phyloP scores from a whole-genome alignment of 306 rosid genomes.

The Dryas drummondii region DNA sequence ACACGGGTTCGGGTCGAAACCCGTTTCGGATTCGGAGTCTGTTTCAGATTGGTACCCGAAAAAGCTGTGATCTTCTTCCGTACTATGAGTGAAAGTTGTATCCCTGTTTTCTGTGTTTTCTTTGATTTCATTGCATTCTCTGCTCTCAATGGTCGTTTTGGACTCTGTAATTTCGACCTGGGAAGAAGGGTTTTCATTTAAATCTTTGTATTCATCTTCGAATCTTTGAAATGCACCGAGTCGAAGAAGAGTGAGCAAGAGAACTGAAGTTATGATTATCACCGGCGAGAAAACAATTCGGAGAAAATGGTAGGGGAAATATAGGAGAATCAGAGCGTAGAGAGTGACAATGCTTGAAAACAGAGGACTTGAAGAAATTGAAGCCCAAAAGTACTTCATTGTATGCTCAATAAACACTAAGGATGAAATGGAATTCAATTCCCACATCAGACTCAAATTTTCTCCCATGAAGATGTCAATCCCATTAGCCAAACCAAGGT shows the following conservation, averaged over 20 bases:
- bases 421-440: slow-evolving; percentile 28
- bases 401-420: slow-evolving; percentile 1
- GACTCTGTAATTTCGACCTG: not conserved
- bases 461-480: slow-evolving; percentile 37
- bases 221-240: slow-evolving; percentile 67
- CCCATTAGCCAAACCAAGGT: slow-evolving; percentile 21
- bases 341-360: slow-evolving; percentile 62
- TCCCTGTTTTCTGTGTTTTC: slow-evolving; percentile 25
- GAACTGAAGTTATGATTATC: slow-evolving; percentile 39
- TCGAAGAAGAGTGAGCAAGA: slow-evolving; percentile 58
- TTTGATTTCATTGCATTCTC: slow-evolving; percentile 3
- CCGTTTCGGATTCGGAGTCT: slow-evolving; percentile 33
- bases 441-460: slow-evolving; percentile 17
- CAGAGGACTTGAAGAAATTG: slow-evolving; percentile 55
- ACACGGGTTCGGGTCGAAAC: slow-evolving; percentile 33
- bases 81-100: not conserved
- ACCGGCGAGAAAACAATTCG: slow-evolving; percentile 60
- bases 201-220: slow-evolving; percentile 3
- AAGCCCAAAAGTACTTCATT: slow-evolving; percentile 38
- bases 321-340: slow-evolving; percentile 50
- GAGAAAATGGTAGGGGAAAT: slow-evolving; percentile 50
- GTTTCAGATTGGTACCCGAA: slow-evolving; percentile 23
- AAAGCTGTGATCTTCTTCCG: slow-evolving; percentile 32
- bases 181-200: not conserved
- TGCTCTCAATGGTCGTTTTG: not conserved